Evolutionary conservation across 1,284 basidiomycete species (phyloP), one percentile per base, ranked within the genome.

Genomic region (Lignosus rhinocerotis): DNA sequence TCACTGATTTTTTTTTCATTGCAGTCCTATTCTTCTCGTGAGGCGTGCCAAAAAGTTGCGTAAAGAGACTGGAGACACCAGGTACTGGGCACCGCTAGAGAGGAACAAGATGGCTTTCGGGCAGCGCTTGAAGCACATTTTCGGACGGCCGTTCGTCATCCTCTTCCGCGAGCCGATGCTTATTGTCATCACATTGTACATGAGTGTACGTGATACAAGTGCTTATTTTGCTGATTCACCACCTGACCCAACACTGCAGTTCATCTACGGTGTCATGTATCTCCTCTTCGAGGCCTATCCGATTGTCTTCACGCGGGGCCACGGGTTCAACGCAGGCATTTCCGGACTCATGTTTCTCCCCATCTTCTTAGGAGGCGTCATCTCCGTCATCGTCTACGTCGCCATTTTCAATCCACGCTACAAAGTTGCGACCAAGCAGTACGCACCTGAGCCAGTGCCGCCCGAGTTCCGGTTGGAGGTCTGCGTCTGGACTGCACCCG

Each of bases 31-130:
- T 50, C 73, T 88, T 32, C 71, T 88, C 17, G 68, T 73, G 5
- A 62, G 62, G 42, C 72, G 70, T 38, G 75, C 76, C 0, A 45
- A 70, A 51, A 66, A 67, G 53, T 49, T 74, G 32, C 69, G 76
- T 31, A 72, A 72, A 63, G 70, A 76, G 56, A 87, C 86, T 0
- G 84, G 83, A 3, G 83, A 89, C 62, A 68, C 80, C 6, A 69
- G 78, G 3, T 89, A 80, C 64, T 83, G 81, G 69, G 74, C 74
- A 12, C 69, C 76, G 0, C 63, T 76, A 12, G 76, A 79, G 61
- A 65, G 69, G 32, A 68, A 69, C 25, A 69, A 71, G 51, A 69
- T 73, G 48, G 61, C 71, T 3, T 51, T 74, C 14, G 72, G 75
- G 2, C 64, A 69, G 51, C 70, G 67, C 9, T 10, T 79, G 1